Percentiles rank a stretch among this genome's conserved stretches.
These are phyloP conservation scores for Lepidopterella palustris DNA, from an alignment of 495 filamentous ascomycete genomes.

Conservation along the genomic window DNA sequence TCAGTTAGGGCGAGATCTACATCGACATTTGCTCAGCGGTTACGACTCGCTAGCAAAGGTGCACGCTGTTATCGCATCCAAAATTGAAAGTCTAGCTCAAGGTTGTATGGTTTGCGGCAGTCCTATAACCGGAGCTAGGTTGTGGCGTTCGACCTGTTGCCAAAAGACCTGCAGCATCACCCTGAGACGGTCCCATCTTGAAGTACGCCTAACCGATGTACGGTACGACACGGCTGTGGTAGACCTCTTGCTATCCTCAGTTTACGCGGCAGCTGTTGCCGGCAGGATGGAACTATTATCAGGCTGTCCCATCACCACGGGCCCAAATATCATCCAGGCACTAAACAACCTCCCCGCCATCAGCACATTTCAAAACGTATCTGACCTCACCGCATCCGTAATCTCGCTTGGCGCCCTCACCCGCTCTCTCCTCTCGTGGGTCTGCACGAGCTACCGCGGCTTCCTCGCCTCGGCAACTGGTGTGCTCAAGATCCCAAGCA, in stretches of 20 bases:
- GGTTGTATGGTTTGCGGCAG: too few species aligned
- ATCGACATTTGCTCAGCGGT: too few species aligned
- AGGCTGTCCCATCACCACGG: not conserved
- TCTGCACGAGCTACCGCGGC: slow-evolving; percentile 23
- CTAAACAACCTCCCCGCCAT: not conserved
- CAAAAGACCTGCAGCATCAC: not conserved
- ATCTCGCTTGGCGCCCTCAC: too few species aligned
- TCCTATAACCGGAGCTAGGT: too few species aligned
- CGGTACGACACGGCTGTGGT: not conserved
- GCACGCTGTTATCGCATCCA: too few species aligned
- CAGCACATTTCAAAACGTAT: not conserved
- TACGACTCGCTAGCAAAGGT: too few species aligned
- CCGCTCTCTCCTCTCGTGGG: slow-evolving; percentile 30
- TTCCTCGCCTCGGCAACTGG: slow-evolving; percentile 26
- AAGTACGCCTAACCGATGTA: not conserved
- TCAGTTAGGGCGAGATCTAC: too few species aligned
- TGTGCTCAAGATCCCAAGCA: slow-evolving; percentile 21
- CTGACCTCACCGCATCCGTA: not conserved
- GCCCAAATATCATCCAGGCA: not conserved
- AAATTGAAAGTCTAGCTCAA: too few species aligned
- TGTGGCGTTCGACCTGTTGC: too few species aligned
- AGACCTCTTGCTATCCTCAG: not conserved
- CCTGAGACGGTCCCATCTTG: not conserved
- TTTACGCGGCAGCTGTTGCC: not conserved
- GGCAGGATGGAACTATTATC: not conserved